Percentiles rank a stretch among this genome's conserved stretches.
phyloP scores from a whole-genome alignment of 306 rosid genomes.

The Medicago ruthenica region DNA sequence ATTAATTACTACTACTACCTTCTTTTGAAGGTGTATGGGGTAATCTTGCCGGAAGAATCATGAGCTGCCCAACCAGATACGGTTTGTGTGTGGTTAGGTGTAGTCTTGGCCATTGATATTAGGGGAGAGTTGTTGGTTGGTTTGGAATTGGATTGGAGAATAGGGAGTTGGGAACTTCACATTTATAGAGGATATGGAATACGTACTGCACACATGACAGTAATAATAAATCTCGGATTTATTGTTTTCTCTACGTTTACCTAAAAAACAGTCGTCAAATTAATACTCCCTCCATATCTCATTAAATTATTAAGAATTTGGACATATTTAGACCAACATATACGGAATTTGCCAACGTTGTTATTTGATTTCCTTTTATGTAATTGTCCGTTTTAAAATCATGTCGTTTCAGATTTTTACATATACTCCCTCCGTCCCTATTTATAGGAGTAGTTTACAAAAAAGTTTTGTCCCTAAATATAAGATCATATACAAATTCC shows the following conservation, averaged over 20 bases:
- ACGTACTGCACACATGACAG: too few relatives aligned
- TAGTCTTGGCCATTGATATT: slow-evolving; percentile 58
- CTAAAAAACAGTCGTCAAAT: background rate
- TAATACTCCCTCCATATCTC: background rate
- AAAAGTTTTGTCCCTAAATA: too few relatives aligned
- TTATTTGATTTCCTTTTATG: too few relatives aligned
- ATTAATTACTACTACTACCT: slow-evolving; percentile 43
- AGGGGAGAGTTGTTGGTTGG: background rate
- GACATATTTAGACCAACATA: too few relatives aligned
- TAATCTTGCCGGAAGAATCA: slow-evolving; percentile 72
- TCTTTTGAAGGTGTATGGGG: slow-evolving; percentile 70
- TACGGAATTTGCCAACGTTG: too few relatives aligned
- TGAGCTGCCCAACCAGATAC: slow-evolving; percentile 92
- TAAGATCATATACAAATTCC: too few relatives aligned
- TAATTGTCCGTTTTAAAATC: too few relatives aligned
- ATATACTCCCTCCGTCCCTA: too few relatives aligned
- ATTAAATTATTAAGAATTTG: too few relatives aligned
- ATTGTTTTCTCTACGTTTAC: background rate
- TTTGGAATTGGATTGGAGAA: background rate
- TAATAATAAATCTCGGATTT: too few relatives aligned
- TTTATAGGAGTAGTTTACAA: too few relatives aligned
- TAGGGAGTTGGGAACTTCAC: background rate
- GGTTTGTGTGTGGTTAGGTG: slow-evolving; percentile 69
- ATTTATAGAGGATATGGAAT: background rate
- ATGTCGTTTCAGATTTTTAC: too few relatives aligned